These are phyloP conservation scores for Adansonia madagascariensis DNA, from an alignment of 441 rosid species.

Conservation along the genomic window DNA sequence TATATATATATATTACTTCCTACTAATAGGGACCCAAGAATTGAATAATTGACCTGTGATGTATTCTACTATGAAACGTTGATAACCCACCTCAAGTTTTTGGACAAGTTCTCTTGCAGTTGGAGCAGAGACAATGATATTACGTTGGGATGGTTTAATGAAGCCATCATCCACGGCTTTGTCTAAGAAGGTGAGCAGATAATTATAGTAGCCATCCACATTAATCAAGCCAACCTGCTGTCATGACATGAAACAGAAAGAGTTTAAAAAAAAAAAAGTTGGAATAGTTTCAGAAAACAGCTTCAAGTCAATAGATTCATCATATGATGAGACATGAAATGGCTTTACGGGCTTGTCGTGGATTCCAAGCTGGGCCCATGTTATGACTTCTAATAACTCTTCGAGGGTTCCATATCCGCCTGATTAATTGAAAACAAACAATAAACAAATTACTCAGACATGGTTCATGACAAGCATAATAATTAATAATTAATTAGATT, in stretches of 20 bases:
- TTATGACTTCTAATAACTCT: constrained; percentile 63
- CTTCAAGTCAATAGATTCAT: neutral
- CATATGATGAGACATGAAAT: constrained; percentile 29
- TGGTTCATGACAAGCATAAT: neutral
- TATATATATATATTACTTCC: neutral
- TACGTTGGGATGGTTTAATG: constrained; percentile 40
- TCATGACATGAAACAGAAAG: neutral
- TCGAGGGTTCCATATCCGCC: constrained; percentile 79
- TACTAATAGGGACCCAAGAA: neutral
- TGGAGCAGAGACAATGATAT: constrained; percentile 47
- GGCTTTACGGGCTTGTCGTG: constrained; percentile 64
- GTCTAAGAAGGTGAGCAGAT: constrained; percentile 44
- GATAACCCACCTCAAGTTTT: constrained; percentile 44
- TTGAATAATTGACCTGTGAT: neutral
- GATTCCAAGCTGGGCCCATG: constrained; percentile 74
- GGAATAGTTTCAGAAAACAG: constrained; percentile 7
- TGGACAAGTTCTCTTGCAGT: constrained; percentile 39
- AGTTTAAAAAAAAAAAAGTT: neutral
- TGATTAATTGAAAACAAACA: constrained; percentile 12
- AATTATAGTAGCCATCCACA: constrained; percentile 47
- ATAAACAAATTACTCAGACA: neutral
- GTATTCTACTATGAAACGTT: neutral
- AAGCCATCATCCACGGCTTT: constrained; percentile 54
- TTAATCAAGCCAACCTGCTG: constrained; percentile 50
- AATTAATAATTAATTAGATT: neutral